A percentile compares a stretch with the other conserved stretches of the same genome.
These are phyloP conservation scores for Osmanthus fragrans DNA, from an alignment of 257 asterid genomes.

Conservation along the genomic window DNA sequence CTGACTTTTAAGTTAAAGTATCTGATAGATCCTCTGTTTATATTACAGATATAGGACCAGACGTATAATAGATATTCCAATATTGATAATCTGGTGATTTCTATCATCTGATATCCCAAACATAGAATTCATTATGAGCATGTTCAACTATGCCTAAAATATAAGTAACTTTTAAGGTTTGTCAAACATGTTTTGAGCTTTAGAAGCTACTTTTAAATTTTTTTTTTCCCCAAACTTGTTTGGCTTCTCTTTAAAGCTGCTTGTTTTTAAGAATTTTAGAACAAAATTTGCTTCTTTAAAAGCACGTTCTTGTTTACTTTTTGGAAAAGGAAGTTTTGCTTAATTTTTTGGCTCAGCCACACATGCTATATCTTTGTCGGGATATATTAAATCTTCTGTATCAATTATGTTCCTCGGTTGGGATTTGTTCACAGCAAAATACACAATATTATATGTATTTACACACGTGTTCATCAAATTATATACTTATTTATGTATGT, in stretches of 20 bases:
- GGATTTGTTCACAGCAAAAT: background rate
- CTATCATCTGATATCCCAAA: background rate
- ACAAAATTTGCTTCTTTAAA: background rate
- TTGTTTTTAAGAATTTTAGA: background rate
- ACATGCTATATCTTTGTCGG: background rate
- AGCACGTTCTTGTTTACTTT: background rate
- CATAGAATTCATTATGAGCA: background rate
- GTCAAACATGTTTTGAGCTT: background rate
- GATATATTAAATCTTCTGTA: background rate
- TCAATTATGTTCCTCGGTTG: background rate
- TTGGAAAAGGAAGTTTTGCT: background rate
- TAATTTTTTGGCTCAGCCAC: background rate
- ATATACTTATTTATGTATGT: background rate
- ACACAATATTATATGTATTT: background rate
- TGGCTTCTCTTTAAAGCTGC: background rate
- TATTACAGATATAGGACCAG: background rate
- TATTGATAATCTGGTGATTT: background rate
- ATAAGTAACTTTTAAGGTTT: background rate
- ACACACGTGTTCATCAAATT: background rate
- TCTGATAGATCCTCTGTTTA: background rate
- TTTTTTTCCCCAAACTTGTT: background rate
- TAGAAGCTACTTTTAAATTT: too few relatives aligned
- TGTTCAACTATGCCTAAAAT: background rate
- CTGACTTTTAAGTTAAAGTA: background rate
- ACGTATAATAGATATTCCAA: background rate